These are phyloP conservation scores for Sclerotinia sclerotiorum DNA, from an alignment of 2,329 filamentous ascomycete species.

Conservation along the genomic window DNA sequence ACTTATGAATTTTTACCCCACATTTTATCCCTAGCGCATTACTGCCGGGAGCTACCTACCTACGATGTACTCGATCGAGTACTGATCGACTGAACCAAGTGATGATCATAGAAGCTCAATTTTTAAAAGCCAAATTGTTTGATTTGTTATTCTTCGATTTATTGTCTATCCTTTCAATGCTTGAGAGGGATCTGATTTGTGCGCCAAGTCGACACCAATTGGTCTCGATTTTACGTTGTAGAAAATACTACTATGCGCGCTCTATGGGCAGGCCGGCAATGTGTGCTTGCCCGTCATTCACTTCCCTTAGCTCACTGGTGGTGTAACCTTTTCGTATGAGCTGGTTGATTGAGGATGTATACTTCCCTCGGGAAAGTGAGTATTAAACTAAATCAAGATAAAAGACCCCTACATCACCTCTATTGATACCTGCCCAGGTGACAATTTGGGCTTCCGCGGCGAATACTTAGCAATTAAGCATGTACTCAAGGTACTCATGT, in stretches of 20 bases:
- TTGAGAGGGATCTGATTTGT: background rate
- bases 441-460: background rate
- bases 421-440: background rate
- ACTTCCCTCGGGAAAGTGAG: background rate
- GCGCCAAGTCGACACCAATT: too few relatives aligned
- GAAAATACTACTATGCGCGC: too few relatives aligned
- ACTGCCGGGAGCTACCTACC: background rate
- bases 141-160: background rate
- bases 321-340: background rate
- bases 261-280: background rate
- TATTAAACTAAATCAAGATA: background rate
- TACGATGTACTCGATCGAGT: too few relatives aligned
- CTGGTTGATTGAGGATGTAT: background rate
- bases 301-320: background rate
- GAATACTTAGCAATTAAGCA: background rate
- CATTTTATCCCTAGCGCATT: background rate
- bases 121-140: background rate
- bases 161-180: background rate
- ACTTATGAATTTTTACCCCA: conserved; percentile 5
- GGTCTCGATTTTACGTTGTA: background rate
- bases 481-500: background rate
- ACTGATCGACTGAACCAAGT: background rate
- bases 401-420: background rate
- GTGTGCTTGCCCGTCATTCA: background rate
- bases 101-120: background rate